Conservation (phyloP, 2,329 filamentous ascomycete species). For the Fusarium solani-melongenae region DNA sequence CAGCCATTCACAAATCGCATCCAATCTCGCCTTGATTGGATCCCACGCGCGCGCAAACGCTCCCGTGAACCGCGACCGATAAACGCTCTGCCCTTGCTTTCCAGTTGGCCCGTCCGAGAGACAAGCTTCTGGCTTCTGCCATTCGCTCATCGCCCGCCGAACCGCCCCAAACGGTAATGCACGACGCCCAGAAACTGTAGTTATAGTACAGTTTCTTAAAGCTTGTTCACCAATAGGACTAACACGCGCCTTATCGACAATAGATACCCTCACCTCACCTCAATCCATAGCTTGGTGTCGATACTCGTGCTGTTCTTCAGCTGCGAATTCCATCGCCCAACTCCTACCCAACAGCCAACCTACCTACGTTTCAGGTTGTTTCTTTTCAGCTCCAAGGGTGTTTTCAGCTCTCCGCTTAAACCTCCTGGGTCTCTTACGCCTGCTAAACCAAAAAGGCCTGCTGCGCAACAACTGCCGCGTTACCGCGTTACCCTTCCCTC, state of each 20-base stretch:
- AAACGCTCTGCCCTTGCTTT: conserved; percentile 27
- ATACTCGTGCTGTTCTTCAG: neutral
- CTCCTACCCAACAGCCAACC: conserved; percentile 6
- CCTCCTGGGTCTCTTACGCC: neutral
- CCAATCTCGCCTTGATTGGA: conserved; percentile 42
- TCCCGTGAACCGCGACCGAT: conserved; percentile 8
- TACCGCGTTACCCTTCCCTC: conserved; percentile 5
- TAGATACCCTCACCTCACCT: neutral
- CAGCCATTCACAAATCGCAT: conserved; percentile 47
- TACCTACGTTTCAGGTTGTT: conserved; percentile 9
- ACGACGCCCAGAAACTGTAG: conserved; percentile 12
- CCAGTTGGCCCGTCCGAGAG: neutral
- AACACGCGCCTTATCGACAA: neutral
- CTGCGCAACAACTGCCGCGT: conserved; percentile 10
- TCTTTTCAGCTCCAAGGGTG: conserved; percentile 5
- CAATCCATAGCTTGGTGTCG: neutral
- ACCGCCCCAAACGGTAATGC: conserved; percentile 34
- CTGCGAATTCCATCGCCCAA: neutral
- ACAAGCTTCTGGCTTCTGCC: conserved; percentile 25
- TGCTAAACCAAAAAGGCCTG: conserved; percentile 16
- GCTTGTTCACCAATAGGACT: conserved; percentile 1
- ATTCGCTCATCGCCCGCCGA: conserved; percentile 32
- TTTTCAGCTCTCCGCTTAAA: neutral
- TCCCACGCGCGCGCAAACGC: conserved; percentile 31
- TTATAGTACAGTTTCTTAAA: neutral